Percentiles rank a stretch among this genome's conserved stretches.
These are phyloP conservation scores for Moricandia moricandioides DNA, from an alignment of 345 rosid species.

Conservation along the genomic window DNA sequence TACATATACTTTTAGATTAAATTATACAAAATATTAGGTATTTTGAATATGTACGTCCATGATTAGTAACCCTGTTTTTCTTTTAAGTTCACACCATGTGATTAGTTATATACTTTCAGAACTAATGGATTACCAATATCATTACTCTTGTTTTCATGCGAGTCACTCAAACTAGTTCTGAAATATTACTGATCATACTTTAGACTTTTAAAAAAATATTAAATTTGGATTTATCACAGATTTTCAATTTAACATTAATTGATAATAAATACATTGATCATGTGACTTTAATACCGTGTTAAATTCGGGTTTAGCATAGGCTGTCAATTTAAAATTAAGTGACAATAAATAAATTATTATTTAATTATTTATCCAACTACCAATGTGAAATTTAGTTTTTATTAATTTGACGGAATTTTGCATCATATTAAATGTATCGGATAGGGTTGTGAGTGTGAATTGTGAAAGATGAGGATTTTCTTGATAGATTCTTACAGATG, in stretches of 20 bases:
- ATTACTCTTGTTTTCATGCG: neutral
- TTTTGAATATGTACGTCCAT: neutral
- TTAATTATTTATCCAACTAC: too few species aligned
- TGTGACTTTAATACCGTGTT: too few species aligned
- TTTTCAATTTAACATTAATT: too few species aligned
- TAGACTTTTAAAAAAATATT: too few species aligned
- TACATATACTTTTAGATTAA: neutral
- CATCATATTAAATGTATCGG: neutral
- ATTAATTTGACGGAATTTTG: neutral
- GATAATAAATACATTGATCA: too few species aligned
- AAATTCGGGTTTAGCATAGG: too few species aligned
- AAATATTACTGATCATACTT: neutral
- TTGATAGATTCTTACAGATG: slow-evolving; percentile 5
- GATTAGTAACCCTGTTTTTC: neutral
- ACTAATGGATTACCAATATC: neutral
- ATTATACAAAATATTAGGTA: neutral
- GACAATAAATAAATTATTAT: too few species aligned
- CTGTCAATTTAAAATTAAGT: too few species aligned
- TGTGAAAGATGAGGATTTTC: slow-evolving; percentile 6
- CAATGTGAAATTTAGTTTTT: too few species aligned
- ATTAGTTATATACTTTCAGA: neutral
- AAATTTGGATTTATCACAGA: neutral
- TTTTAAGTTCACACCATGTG: neutral
- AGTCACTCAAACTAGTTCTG: neutral
- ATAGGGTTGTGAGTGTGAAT: neutral